Evolutionary conservation across 306 rosid species (phyloP).

Genomic region (Notholithocarpus densiflorus): DNA sequence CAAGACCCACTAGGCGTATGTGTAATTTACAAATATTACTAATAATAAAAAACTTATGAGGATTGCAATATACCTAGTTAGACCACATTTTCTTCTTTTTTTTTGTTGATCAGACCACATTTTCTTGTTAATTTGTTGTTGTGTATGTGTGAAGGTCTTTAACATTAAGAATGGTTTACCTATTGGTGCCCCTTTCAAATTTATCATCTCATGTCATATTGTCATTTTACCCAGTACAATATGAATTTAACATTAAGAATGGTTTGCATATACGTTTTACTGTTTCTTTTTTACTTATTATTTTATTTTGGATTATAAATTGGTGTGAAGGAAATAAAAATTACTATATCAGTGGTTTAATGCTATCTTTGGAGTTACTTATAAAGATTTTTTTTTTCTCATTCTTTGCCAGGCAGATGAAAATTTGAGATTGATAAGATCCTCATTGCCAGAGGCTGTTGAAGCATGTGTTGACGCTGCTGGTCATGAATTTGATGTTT

Average conservation of each 20-base stretch:
- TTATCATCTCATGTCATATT: not conserved
- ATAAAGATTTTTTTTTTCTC: slow-evolving; percentile 3
- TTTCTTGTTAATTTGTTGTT: not conserved
- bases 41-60: not conserved
- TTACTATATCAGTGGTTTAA: not conserved
- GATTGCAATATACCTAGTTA: not conserved
- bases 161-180: not conserved
- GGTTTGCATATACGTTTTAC: not conserved
- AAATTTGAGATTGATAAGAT: slow-evolving; percentile 84
- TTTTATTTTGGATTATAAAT: not conserved
- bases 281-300: not conserved
- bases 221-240: not conserved
- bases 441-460: slow-evolving; percentile 89
- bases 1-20: too few species aligned
- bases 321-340: not conserved
- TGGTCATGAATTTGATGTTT: slow-evolving; percentile 91
- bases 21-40: too few species aligned
- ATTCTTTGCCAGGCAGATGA: slow-evolving; percentile 85
- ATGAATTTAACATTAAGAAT: not conserved
- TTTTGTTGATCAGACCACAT: not conserved
- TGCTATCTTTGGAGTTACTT: slow-evolving; percentile 18
- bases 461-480: slow-evolving; percentile 95
- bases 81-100: not conserved
- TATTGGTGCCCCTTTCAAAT: not conserved
- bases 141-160: not conserved